A percentile compares a stretch with the other conserved stretches of the same genome.
phyloP scores from a whole-genome alignment of 2,329 filamentous ascomycete species.

The Curvularia eragrostidis region DNA sequence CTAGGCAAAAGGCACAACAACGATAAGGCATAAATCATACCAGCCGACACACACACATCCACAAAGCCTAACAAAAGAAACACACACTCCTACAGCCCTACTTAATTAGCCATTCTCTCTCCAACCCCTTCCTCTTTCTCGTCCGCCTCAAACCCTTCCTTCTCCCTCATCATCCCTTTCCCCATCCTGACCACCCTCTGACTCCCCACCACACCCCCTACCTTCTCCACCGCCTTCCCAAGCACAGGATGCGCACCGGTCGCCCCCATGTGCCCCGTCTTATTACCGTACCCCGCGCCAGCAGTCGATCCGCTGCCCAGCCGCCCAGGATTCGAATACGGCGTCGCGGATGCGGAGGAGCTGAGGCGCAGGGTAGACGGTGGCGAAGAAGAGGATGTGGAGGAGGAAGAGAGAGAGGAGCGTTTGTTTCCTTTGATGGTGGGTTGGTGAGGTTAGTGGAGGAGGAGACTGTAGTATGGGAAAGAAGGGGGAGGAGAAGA shows the following conservation, averaged over 20 bases:
- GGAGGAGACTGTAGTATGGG: neutral
- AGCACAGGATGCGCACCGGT: conserved; percentile 54
- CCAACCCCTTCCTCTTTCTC: neutral
- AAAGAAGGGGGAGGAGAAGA: neutral
- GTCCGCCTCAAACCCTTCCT: conserved; percentile 10
- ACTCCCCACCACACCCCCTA: conserved; percentile 58
- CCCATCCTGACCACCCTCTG: conserved; percentile 59
- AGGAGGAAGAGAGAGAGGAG: conserved; percentile 14
- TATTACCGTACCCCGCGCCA: conserved; percentile 51
- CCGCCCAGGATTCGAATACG: conserved; percentile 32
- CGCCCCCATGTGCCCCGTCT: conserved; percentile 39
- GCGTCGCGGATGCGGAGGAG: conserved; percentile 28
- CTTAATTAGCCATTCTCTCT: neutral
- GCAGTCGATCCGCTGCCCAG: conserved; percentile 44
- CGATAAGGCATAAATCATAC: neutral
- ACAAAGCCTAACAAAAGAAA: neutral
- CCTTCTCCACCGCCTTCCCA: conserved; percentile 67
- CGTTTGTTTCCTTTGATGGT: conserved; percentile 50
- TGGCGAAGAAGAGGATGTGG: conserved; percentile 2
- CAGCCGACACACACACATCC: neutral
- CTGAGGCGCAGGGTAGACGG: conserved; percentile 26
- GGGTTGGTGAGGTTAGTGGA: neutral
- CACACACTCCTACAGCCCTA: neutral
- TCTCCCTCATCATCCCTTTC: conserved; percentile 57
- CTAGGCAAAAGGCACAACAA: neutral